These are phyloP conservation scores for Cystobasidiopsis lactophilus DNA, from an alignment of 768 basidiomycete species.

Conservation along the genomic window DNA sequence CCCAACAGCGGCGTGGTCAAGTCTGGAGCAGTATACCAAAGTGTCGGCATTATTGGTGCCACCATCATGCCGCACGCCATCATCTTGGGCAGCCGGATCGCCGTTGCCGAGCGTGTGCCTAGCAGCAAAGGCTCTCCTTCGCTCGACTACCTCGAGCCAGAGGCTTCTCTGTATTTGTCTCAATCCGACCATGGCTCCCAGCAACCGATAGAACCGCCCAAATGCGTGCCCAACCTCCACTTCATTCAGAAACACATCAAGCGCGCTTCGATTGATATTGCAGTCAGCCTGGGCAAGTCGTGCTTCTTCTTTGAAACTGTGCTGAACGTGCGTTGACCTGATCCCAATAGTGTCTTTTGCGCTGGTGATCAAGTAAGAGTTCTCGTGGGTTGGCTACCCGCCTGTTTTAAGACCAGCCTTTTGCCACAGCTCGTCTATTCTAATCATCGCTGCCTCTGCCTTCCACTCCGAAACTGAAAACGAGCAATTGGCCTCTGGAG, in stretches of 20 bases:
- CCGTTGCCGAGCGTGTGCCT: slow-evolving; percentile 53
- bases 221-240: too few relatives aligned
- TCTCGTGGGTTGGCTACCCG: slow-evolving; percentile 4
- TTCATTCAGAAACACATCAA: slow-evolving; percentile 38
- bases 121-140: too few relatives aligned
- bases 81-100: slow-evolving; percentile 68
- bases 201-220: too few relatives aligned
- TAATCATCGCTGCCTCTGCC: slow-evolving; percentile 59
- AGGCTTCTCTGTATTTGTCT: too few relatives aligned
- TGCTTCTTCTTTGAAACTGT: too few relatives aligned
- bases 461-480: slow-evolving; percentile 41
- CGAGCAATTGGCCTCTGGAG: slow-evolving; percentile 27
- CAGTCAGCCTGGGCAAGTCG: slow-evolving; percentile 30
- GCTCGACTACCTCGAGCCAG: too few relatives aligned
- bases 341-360: slow-evolving; percentile 43
- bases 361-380: slow-evolving; percentile 55
- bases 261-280: slow-evolving; percentile 45
- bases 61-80: slow-evolving; percentile 79
- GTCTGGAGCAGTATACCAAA: slow-evolving; percentile 25
- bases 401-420: slow-evolving; percentile 10
- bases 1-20: slow-evolving; percentile 20
- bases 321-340: too few relatives aligned
- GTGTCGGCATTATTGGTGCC: slow-evolving; percentile 40
- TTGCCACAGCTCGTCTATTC: slow-evolving; percentile 33
- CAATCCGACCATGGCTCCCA: too few relatives aligned